Evolutionary conservation across 2,329 filamentous ascomycete genomes (phyloP).

Genomic region (Alternaria longipes): DNA sequence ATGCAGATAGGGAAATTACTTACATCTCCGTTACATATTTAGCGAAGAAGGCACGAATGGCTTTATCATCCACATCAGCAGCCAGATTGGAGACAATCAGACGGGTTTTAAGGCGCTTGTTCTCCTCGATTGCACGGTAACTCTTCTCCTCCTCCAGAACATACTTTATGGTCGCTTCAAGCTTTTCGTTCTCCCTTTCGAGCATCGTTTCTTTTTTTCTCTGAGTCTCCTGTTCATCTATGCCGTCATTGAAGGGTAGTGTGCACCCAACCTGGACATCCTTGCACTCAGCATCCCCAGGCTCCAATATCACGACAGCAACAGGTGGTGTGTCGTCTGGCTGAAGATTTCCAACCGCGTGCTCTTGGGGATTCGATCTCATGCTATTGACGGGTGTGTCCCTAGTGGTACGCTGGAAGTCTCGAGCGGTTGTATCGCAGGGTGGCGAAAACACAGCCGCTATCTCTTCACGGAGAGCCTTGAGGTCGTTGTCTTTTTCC

Average conservation of each 20-base stretch:
- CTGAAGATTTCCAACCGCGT: not conserved
- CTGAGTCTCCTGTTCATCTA: slow-evolving; percentile 15
- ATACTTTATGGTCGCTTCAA: slow-evolving; percentile 19
- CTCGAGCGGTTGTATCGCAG: not conserved
- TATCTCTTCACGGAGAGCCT: slow-evolving; percentile 3
- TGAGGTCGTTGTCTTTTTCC: slow-evolving; percentile 9
- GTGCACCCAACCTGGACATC: slow-evolving; percentile 20
- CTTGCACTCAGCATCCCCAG: slow-evolving; percentile 19
- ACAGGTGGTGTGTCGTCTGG: slow-evolving; percentile 6
- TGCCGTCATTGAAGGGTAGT: slow-evolving; percentile 22
- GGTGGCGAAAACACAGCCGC: not conserved
- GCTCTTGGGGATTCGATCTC: not conserved
- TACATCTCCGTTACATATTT: slow-evolving; percentile 29
- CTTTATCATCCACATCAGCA: slow-evolving; percentile 29
- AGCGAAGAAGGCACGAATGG: slow-evolving; percentile 26
- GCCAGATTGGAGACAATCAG: slow-evolving; percentile 41
- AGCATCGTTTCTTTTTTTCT: slow-evolving; percentile 20
- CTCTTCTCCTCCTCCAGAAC: slow-evolving; percentile 20
- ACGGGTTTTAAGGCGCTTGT: slow-evolving; percentile 17
- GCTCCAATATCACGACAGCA: slow-evolving; percentile 27
- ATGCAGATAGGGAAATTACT: not conserved
- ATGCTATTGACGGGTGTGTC: not conserved
- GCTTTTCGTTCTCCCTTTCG: slow-evolving; percentile 14
- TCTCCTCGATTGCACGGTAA: slow-evolving; percentile 19
- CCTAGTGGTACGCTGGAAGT: not conserved